Conservation (phyloP, 257 asterid species). For the Primulina tabacum region DNA sequence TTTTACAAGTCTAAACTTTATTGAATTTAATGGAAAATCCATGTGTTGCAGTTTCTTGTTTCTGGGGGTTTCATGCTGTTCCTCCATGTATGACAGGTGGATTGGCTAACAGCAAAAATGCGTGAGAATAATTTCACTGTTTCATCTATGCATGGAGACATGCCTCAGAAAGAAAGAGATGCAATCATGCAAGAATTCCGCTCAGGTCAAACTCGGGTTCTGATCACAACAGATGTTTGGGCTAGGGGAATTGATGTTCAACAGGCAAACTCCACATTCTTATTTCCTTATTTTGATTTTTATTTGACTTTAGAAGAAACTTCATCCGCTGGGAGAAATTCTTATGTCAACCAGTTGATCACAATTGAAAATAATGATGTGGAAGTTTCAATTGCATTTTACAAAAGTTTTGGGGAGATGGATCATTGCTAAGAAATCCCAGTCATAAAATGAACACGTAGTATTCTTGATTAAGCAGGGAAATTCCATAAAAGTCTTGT, state of each 20-base stretch:
- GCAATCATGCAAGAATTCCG: constrained; percentile 89
- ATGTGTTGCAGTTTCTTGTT: not conserved
- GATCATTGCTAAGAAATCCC: not conserved
- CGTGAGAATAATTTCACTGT: constrained; percentile 85
- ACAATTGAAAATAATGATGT: not conserved
- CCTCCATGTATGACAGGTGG: constrained; percentile 52
- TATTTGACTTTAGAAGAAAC: not conserved
- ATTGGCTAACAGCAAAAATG: constrained; percentile 91
- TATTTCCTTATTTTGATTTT: not conserved
- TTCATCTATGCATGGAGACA: constrained; percentile 97
- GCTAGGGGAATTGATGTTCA: constrained; percentile 98
- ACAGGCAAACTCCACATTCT: constrained; percentile 50
- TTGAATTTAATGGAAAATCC: not conserved
- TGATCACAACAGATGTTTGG: constrained; percentile 98
- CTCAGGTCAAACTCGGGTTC: constrained; percentile 81
- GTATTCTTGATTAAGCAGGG: not conserved
- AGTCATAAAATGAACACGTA: not conserved
- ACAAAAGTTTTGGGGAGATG: not conserved
- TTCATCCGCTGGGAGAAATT: not conserved
- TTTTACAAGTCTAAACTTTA: not conserved
- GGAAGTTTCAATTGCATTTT: not conserved
- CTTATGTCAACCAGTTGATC: not conserved
- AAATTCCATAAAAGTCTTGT: no score
- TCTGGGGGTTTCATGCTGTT: not conserved
- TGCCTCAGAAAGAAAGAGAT: constrained; percentile 97